These are phyloP conservation scores for Polytrichum formosum DNA, from an alignment of 225 moss, liverwort and hornwort genomes.

Conservation along the genomic window DNA sequence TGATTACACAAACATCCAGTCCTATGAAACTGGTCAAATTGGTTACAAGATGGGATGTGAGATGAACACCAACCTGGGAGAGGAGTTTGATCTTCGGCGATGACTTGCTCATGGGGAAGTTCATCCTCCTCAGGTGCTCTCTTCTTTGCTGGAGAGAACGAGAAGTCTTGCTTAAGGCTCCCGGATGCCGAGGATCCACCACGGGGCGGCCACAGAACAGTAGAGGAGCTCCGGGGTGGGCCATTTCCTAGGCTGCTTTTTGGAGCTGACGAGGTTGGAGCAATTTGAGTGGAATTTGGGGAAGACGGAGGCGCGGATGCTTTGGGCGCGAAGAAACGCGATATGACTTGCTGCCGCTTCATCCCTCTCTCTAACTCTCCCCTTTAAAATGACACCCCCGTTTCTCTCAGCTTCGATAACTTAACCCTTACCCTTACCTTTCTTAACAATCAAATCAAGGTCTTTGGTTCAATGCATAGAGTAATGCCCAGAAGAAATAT, in stretches of 20 bases:
- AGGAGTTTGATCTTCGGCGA: constrained; percentile 8
- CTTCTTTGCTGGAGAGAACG: constrained; percentile 30
- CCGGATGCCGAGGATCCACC: constrained; percentile 14
- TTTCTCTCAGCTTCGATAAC: too few relatives aligned
- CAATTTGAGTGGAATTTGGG: background rate
- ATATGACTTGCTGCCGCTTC: constrained; percentile 87
- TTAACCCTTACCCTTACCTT: too few relatives aligned
- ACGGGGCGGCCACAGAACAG: constrained; percentile 24
- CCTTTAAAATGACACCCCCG: too few relatives aligned
- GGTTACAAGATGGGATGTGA: too few relatives aligned
- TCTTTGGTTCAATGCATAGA: too few relatives aligned
- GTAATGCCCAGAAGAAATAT: too few relatives aligned
- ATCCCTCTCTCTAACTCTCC: constrained; percentile 21
- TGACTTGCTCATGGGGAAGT: background rate
- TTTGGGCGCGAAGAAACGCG: constrained; percentile 76
- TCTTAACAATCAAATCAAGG: too few relatives aligned
- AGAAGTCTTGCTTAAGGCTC: constrained; percentile 15
- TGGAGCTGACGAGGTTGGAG: constrained; percentile 8
- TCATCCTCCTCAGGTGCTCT: constrained; percentile 20
- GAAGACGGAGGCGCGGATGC: constrained; percentile 15
- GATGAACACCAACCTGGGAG: constrained; percentile 23
- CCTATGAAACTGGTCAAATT: too few relatives aligned
- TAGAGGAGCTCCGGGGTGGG: constrained; percentile 17
- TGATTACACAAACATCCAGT: too few relatives aligned
- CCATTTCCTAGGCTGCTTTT: constrained; percentile 4